Base-by-base conservation (phyloP, 805 yeast species). In the Saccharomycopsis capsularis region DNA sequence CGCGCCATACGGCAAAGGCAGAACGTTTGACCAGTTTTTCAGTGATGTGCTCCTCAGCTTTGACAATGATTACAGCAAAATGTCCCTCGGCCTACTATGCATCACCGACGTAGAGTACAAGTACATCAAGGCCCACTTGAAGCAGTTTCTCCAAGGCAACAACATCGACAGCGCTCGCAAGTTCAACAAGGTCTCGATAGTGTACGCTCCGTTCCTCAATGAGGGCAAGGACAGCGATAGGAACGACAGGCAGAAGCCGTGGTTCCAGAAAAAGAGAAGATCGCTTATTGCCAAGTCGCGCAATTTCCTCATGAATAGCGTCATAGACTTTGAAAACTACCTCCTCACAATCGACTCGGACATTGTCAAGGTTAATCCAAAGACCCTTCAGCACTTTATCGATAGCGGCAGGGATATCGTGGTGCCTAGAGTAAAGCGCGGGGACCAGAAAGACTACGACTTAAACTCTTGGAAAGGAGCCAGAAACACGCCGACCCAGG, bases 1-100 rank as follows among this genome's bases (percentile, higher is more conserved):
- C n/a, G 13, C 48, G 15, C 49, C 74, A 3, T 74, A 69, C 46
- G 77, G 78, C 1, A 51, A 51, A 3, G 62, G 54, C 3, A 60
- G 70, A 29, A 43, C 55, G 0, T 63, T 73, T 43, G 42, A 46
- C 1, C 69, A 68, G 47, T 67, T 68, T 40, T 56, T 71, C 42
- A 46, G 35, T 18, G 51, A 59, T 2, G 60, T 67, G 1, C 49
- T 72, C 21, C 44, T 48, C 5, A 29, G 60, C 2, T 55, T 71
- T 19, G 61, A 64, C 1, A 61, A 60, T 22, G 53, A 53, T 3
- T 51, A 49, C 9, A 24, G 58, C 42, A 60, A 43, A 51, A 44
- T 55, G 25, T 60, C 63, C 30, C 39, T 60, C 29, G 60, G 55
- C 2, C 54, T 58, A 4, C 40, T 61, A 2, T 52, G 50, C 45